Conservation (phyloP, 2,329 filamentous ascomycete species). For the Venturiaceae sp. region DNA sequence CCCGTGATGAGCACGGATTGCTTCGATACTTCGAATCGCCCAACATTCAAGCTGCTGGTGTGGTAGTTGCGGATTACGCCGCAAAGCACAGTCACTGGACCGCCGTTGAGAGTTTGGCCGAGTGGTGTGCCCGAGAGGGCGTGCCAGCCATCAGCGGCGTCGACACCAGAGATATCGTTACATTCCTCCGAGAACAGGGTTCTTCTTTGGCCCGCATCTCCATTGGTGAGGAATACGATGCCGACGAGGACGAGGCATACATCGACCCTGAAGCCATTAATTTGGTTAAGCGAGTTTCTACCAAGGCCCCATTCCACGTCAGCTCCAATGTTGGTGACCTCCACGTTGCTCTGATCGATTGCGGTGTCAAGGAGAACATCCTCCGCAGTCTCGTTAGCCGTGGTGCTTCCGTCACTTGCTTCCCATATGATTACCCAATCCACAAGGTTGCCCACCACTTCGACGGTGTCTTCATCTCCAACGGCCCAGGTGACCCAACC, state of each 20-base stretch:
- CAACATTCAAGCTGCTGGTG: conserved; percentile 90
- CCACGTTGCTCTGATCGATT: conserved; percentile 93
- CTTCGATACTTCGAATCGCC: conserved; percentile 98
- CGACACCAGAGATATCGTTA: conserved; percentile 94
- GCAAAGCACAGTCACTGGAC: conserved; percentile 98
- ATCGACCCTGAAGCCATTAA: conserved; percentile 95
- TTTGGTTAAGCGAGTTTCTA: conserved; percentile 90
- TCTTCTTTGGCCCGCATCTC: conserved; percentile 92
- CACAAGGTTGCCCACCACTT: conserved; percentile 98
- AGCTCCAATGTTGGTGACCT: conserved; percentile 72
- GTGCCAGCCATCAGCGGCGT: conserved; percentile 94
- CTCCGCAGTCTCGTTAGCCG: conserved; percentile 87
- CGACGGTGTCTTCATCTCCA: conserved; percentile 97
- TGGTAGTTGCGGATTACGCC: conserved; percentile 92
- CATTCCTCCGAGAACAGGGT: conserved; percentile 88
- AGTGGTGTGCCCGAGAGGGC: conserved; percentile 95
- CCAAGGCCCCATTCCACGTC: conserved; percentile 95
- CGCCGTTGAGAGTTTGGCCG: conserved; percentile 81
- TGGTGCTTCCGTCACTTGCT: conserved; percentile 84
- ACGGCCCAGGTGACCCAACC: conserved; percentile 94
- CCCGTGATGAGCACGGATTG: conserved; percentile 79
- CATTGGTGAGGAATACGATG: conserved; percentile 95
- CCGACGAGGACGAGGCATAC: conserved; percentile 94
- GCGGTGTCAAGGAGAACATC: conserved; percentile 99
- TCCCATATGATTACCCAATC: conserved; percentile 95